Conservation (phyloP, 139 green algal species). For the Desmodesmus armatus region DNA sequence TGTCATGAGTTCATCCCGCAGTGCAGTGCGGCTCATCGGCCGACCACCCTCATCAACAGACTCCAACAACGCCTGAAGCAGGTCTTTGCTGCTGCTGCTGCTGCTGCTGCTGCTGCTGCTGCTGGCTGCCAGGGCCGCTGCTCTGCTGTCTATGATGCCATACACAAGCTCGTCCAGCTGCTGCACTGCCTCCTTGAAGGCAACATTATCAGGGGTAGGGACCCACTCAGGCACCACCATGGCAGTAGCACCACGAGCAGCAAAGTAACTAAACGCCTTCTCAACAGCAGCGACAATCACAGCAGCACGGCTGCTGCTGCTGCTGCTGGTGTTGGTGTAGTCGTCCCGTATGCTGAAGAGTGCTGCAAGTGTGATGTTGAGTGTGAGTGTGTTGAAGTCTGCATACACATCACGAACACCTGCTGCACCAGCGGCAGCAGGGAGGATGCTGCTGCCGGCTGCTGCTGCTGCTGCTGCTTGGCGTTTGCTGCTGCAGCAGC, state of each 20-base stretch:
- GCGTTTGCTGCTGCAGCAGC: constrained; percentile 12
- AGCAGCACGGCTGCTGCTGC: constrained; percentile 27
- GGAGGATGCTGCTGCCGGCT: neutral
- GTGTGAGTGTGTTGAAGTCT: constrained; percentile 92
- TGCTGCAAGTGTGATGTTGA: constrained; percentile 80
- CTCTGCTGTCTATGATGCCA: constrained; percentile 71
- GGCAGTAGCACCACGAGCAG: constrained; percentile 42
- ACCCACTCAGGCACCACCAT: constrained; percentile 86
- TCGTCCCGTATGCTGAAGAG: constrained; percentile 78
- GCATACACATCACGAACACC: constrained; percentile 40
- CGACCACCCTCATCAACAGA: constrained; percentile 68
- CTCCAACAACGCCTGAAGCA: constrained; percentile 79
- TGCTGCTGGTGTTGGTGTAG: constrained; percentile 2
- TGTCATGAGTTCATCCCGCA: constrained; percentile 91
- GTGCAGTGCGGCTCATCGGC: constrained; percentile 40
- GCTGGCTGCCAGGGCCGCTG: constrained; percentile 35
- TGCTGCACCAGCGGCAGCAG: neutral
- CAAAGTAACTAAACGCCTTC: constrained; percentile 84
- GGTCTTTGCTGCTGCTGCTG: constrained; percentile 50
- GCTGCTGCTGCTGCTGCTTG: constrained; percentile 25
- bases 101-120: neutral
- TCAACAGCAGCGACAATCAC: constrained; percentile 52
- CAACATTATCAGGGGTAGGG: constrained; percentile 84
- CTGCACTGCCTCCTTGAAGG: constrained; percentile 79
- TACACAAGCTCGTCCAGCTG: constrained; percentile 86